phyloP scores from a whole-genome alignment of 805 yeast species.

The Saccharomycopsis vini region DNA sequence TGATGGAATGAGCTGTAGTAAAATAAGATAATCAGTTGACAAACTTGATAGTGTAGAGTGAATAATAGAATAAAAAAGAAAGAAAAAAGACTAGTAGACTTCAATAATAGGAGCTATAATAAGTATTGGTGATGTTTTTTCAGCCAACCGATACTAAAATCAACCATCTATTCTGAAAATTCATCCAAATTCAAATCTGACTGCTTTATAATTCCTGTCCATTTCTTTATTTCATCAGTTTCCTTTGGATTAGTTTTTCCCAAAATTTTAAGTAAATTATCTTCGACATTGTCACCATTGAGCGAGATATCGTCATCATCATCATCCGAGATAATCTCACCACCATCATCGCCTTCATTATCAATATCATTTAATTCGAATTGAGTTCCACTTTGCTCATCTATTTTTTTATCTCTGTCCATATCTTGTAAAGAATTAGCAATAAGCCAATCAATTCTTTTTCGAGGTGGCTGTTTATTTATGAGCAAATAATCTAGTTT shows the following conservation, averaged over 20 bases:
- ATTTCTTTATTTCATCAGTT: slow-evolving; percentile 1
- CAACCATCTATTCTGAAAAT: no score
- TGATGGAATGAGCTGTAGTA: no score
- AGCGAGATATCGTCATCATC: not conserved
- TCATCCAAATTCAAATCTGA: no score
- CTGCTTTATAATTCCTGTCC: slow-evolving; percentile 10
- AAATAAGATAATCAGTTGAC: no score
- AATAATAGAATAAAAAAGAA: no score
- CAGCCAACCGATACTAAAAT: no score
- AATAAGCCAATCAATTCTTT: slow-evolving; percentile 35
- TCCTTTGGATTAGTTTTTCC: slow-evolving; percentile 11
- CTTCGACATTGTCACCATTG: not conserved
- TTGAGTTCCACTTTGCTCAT: slow-evolving; percentile 14
- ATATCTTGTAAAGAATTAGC: slow-evolving; percentile 22
- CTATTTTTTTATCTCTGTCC: slow-evolving; percentile 10
- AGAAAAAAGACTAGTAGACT: no score
- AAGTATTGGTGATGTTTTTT: no score
- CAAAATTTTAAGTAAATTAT: slow-evolving; percentile 3
- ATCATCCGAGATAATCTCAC: slow-evolving; percentile 19
- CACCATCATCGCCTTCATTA: slow-evolving; percentile 17
- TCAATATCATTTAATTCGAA: slow-evolving; percentile 20
- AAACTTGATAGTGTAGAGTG: no score
- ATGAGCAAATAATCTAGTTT: slow-evolving; percentile 55
- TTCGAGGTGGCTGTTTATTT: slow-evolving; percentile 37
- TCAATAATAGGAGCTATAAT: no score